Evolutionary conservation across 805 yeast genomes (phyloP).

Genomic region (Kodamaea nitidulidarum): DNA sequence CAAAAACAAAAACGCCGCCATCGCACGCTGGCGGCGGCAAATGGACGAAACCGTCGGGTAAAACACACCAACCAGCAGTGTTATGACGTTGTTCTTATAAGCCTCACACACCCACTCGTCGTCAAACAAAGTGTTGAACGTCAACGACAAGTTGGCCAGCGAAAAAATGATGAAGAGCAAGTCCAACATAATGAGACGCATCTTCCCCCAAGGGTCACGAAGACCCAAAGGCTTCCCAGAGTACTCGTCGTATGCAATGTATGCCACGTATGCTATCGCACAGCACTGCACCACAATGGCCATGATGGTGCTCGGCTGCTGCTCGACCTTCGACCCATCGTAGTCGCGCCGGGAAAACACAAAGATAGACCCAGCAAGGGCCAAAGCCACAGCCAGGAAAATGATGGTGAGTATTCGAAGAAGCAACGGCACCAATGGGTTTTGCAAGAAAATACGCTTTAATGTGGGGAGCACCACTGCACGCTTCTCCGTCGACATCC

Average conservation of each 20-base stretch:
- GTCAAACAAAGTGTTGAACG: slow-evolving; percentile 81
- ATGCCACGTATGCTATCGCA: slow-evolving; percentile 72
- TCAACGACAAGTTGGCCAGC: slow-evolving; percentile 79
- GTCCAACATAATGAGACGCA: slow-evolving; percentile 78
- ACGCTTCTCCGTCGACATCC: slow-evolving; percentile 63
- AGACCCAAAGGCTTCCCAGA: slow-evolving; percentile 89
- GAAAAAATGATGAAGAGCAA: slow-evolving; percentile 82
- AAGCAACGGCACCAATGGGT: slow-evolving; percentile 77
- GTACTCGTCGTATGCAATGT: slow-evolving; percentile 88
- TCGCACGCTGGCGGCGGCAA: slow-evolving; percentile 73
- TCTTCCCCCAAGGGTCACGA: slow-evolving; percentile 77
- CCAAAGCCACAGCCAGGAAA: slow-evolving; percentile 66
- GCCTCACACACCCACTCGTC: slow-evolving; percentile 68
- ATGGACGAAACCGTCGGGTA: slow-evolving; percentile 45
- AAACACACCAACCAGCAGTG: slow-evolving; percentile 16
- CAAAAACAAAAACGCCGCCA: slow-evolving; percentile 75
- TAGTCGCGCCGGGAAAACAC: slow-evolving; percentile 32
- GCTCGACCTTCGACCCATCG: slow-evolving; percentile 43
- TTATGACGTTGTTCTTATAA: slow-evolving; percentile 18
- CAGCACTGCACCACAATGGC: slow-evolving; percentile 79
- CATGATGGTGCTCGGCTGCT: slow-evolving; percentile 90
- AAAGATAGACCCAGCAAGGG: slow-evolving; percentile 61
- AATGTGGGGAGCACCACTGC: slow-evolving; percentile 63
- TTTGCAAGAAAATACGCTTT: slow-evolving; percentile 56
- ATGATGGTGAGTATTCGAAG: slow-evolving; percentile 50